phyloP scores from a whole-genome alignment of 2,329 filamentous ascomycete genomes.

The Verticillium klebahnii region DNA sequence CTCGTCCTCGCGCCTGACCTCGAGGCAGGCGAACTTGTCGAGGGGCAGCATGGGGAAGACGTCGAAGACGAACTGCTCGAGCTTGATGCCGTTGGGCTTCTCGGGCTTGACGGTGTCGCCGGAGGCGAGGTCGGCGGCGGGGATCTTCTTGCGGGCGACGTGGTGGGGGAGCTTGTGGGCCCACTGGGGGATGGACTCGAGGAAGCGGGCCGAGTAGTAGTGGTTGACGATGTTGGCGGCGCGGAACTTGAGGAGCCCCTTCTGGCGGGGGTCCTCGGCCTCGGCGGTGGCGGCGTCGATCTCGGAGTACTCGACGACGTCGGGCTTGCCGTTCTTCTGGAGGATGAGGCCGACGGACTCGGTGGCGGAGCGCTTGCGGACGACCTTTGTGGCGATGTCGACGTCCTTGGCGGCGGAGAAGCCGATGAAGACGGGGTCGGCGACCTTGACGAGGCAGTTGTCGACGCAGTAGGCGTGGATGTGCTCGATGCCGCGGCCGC shows the following conservation, averaged over 20 bases:
- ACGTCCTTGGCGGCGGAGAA: slow-evolving; percentile 85
- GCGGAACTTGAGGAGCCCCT: slow-evolving; percentile 84
- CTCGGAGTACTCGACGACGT: slow-evolving; percentile 98
- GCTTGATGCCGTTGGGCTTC: slow-evolving; percentile 96
- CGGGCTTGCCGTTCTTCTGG: slow-evolving; percentile 90
- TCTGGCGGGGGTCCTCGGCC: slow-evolving; percentile 77
- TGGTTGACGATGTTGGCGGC: slow-evolving; percentile 99
- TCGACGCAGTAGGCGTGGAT: slow-evolving; percentile 98
- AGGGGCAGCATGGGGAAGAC: slow-evolving; percentile 88
- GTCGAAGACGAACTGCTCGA: slow-evolving; percentile 99
- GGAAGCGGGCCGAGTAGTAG: slow-evolving; percentile 94
- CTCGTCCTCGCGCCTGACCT: slow-evolving; percentile 95
- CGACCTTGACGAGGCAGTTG: slow-evolving; percentile 99
- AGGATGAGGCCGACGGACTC: slow-evolving; percentile 95
- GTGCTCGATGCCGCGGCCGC: slow-evolving; percentile 83
- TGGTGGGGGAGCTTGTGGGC: slow-evolving; percentile 85
- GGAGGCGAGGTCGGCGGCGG: slow-evolving; percentile 68
- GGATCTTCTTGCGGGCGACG: slow-evolving; percentile 98
- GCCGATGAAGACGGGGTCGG: slow-evolving; percentile 91
- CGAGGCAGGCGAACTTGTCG: slow-evolving; percentile 88
- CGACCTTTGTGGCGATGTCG: slow-evolving; percentile 98
- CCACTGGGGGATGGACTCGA: slow-evolving; percentile 86
- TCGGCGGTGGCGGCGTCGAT: slow-evolving; percentile 87
- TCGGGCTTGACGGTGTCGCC: slow-evolving; percentile 84
- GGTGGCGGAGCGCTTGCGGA: slow-evolving; percentile 93